These are phyloP conservation scores for Ceratobasidium sp. DNA, from an alignment of 1,284 basidiomycete species.

Conservation along the genomic window DNA sequence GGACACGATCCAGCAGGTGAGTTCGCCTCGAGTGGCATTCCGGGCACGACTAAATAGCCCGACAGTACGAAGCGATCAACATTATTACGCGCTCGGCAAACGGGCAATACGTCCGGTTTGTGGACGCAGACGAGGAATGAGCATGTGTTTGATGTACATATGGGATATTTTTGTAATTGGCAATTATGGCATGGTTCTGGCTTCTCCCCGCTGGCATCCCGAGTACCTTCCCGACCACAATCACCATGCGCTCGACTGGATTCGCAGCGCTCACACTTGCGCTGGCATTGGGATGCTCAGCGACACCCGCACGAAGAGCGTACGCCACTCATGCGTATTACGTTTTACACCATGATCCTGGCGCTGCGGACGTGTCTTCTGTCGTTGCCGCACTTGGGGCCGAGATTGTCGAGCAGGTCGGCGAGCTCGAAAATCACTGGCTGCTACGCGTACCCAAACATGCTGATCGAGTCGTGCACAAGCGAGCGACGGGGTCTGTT, in stretches of 20 bases:
- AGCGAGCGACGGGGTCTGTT: slow-evolving; percentile 51
- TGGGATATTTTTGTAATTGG: slow-evolving; percentile 36
- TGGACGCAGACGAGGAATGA: slow-evolving; percentile 36
- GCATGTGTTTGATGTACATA: slow-evolving; percentile 22
- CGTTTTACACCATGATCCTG: slow-evolving; percentile 78
- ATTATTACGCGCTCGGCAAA: slow-evolving; percentile 37
- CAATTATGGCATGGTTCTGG: slow-evolving; percentile 27
- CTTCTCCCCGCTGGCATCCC: slow-evolving; percentile 23
- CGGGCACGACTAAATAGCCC: neutral
- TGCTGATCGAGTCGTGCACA: slow-evolving; percentile 48
- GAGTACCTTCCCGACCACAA: neutral
- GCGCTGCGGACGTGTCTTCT: slow-evolving; percentile 47
- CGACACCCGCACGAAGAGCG: slow-evolving; percentile 42
- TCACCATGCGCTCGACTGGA: slow-evolving; percentile 35
- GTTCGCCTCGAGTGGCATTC: slow-evolving; percentile 46
- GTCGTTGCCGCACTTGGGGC: slow-evolving; percentile 72
- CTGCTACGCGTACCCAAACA: slow-evolving; percentile 72
- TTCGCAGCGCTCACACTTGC: slow-evolving; percentile 24
- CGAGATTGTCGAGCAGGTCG: slow-evolving; percentile 87
- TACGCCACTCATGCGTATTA: slow-evolving; percentile 92
- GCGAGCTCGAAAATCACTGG: slow-evolving; percentile 85
- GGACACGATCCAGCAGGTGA: slow-evolving; percentile 79
- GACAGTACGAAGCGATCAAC: slow-evolving; percentile 35
- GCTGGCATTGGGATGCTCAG: slow-evolving; percentile 12
- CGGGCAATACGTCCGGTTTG: slow-evolving; percentile 33